Conservation (phyloP, 192 early-diverging fungal genomes). For the Geosiphon pyriformis region DNA sequence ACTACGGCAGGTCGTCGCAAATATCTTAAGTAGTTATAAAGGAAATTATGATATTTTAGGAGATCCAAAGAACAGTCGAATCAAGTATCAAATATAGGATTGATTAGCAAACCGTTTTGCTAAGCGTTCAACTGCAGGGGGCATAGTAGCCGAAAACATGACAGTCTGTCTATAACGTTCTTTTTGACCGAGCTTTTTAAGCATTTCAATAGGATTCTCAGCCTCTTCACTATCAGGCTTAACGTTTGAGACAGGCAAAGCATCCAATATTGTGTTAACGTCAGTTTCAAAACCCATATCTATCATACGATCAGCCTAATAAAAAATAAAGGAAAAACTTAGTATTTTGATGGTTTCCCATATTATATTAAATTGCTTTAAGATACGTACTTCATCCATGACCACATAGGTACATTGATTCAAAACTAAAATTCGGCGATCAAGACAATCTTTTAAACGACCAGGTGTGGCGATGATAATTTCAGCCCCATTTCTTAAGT, state of each 20-base stretch:
- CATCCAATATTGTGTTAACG: slow-evolving; percentile 93
- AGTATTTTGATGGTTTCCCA: not conserved
- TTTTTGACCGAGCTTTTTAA: slow-evolving; percentile 29
- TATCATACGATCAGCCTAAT: slow-evolving; percentile 83
- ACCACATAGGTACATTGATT: slow-evolving; percentile 96
- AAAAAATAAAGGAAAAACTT: slow-evolving; percentile 3
- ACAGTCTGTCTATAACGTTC: slow-evolving; percentile 83
- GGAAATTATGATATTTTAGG: not conserved
- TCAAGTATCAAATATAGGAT: not conserved
- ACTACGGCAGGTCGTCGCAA: slow-evolving; percentile 87
- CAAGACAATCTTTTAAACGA: slow-evolving; percentile 87
- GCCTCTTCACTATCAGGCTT: slow-evolving; percentile 79
- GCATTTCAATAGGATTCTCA: slow-evolving; percentile 48
- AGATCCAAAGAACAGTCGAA: not conserved
- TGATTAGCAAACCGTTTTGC: slow-evolving; percentile 57
- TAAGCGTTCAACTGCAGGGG: slow-evolving; percentile 85
- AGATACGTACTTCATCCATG: slow-evolving; percentile 77
- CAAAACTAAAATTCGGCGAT: slow-evolving; percentile 82
- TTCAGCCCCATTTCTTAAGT: slow-evolving; percentile 85
- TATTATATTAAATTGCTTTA: not conserved
- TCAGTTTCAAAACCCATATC: slow-evolving; percentile 94
- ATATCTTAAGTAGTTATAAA: slow-evolving; percentile 43
- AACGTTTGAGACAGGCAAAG: slow-evolving; percentile 83
- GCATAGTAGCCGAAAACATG: slow-evolving; percentile 99
- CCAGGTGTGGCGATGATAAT: slow-evolving; percentile 98